Conservation (phyloP, 768 basidiomycete genomes). For the Lactarius hatsudake region DNA sequence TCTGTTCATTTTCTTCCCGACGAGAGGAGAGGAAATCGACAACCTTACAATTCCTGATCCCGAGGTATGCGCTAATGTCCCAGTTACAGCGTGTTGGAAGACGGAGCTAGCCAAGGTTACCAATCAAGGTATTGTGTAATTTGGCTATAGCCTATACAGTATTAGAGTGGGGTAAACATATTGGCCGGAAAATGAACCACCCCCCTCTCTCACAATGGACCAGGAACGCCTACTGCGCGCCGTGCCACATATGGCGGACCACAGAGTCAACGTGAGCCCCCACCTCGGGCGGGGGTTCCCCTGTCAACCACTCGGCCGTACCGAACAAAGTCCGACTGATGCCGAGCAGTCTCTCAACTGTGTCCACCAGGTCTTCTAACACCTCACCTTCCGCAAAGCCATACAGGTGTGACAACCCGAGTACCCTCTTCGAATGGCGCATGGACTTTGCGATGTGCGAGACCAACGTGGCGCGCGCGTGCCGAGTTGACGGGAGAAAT, state of each 20-base stretch:
- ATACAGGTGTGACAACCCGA: constrained; percentile 41
- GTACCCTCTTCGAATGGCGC: constrained; percentile 30
- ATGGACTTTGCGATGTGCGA: constrained; percentile 38
- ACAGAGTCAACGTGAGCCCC: neutral
- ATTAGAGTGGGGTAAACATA: neutral
- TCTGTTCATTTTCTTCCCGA: neutral
- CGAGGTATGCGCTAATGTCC: neutral
- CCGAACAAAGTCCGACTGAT: constrained; percentile 44
- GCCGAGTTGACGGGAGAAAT: constrained; percentile 46
- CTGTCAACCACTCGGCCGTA: constrained; percentile 42
- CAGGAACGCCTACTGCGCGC: neutral
- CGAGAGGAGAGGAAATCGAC: neutral
- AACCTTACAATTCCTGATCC: neutral
- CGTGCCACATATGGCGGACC: neutral
- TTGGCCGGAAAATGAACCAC: neutral
- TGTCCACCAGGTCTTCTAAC: constrained; percentile 41
- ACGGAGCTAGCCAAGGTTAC: neutral
- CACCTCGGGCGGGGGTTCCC: constrained; percentile 15
- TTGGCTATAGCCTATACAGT: neutral
- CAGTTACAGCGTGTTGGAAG: no score
- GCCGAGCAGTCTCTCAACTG: constrained; percentile 42
- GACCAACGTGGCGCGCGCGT: constrained; percentile 40
- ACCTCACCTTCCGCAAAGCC: constrained; percentile 45
- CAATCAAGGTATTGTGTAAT: neutral
- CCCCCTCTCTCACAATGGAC: neutral